Percentiles rank a stretch among this genome's conserved stretches.
phyloP scores from a whole-genome alignment of 371 early-diverging fungal species.

The Catenaria anguillulae region DNA sequence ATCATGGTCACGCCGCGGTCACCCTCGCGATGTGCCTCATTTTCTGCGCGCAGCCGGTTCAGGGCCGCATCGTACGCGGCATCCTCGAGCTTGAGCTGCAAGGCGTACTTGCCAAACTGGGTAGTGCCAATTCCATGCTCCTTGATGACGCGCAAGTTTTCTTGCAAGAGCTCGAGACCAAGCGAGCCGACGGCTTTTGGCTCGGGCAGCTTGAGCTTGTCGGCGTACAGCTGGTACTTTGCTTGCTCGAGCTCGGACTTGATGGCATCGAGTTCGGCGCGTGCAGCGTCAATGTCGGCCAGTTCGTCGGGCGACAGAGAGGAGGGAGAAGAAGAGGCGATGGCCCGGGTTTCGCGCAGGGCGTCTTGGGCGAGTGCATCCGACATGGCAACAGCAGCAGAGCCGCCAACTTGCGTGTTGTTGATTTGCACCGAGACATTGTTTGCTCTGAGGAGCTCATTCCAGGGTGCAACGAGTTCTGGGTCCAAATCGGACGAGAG shows the following conservation, averaged over 20 bases:
- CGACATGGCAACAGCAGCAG: no score
- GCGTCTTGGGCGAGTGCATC: no score
- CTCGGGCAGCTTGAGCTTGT: not conserved
- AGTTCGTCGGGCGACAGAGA: no score
- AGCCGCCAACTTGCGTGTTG: no score
- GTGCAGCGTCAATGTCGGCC: no score
- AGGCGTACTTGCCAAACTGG: conserved; percentile 44
- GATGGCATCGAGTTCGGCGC: not conserved
- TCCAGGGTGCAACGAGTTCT: not conserved
- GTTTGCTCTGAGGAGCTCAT: no score
- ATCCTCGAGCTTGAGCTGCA: conserved; percentile 71
- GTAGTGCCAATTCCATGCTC: conserved; percentile 32
- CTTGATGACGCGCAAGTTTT: conserved; percentile 30
- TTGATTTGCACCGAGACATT: no score
- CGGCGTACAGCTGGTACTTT: conserved; percentile 9
- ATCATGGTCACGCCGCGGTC: conserved; percentile 8
- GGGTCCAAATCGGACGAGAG: not conserved
- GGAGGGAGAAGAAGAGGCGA: no score
- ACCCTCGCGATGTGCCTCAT: conserved; percentile 17
- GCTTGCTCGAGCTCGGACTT: not conserved
- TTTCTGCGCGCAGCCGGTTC: conserved; percentile 46
- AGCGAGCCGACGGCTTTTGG: conserved; percentile 25
- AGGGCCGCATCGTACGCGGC: conserved; percentile 60
- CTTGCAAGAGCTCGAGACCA: conserved; percentile 60
- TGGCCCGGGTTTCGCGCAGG: no score